Percentiles rank a stretch among this genome's conserved stretches.
Evolutionary conservation across 805 yeast species (phyloP).

Genomic region (Kurtzmaniella cleridarum): DNA sequence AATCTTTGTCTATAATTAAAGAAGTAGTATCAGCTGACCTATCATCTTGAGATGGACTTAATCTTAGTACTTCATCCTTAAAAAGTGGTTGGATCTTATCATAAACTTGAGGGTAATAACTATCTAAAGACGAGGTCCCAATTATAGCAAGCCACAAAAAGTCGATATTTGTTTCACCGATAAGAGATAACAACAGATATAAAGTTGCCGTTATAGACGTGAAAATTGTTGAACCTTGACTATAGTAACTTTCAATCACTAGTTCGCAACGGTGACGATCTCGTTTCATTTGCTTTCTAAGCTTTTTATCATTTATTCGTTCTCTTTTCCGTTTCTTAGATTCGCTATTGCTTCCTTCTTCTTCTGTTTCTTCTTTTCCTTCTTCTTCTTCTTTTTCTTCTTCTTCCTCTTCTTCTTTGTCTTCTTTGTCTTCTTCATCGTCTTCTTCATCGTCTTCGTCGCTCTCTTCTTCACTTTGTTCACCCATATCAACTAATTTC

Average conservation of each 20-base stretch:
- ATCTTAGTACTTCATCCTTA: slow-evolving; percentile 76
- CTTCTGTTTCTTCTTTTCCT: slow-evolving; percentile 15
- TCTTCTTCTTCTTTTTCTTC: slow-evolving; percentile 12
- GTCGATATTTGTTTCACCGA: slow-evolving; percentile 74
- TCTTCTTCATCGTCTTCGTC: slow-evolving; percentile 23
- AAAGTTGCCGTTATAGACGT: slow-evolving; percentile 75
- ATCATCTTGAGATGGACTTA: slow-evolving; percentile 36
- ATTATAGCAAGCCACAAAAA: slow-evolving; percentile 81
- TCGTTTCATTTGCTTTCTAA: slow-evolving; percentile 34
- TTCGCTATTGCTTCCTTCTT: slow-evolving; percentile 15
- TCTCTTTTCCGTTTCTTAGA: slow-evolving; percentile 17
- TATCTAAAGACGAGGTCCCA: slow-evolving; percentile 80
- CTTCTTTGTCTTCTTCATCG: slow-evolving; percentile 25
- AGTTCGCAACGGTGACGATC: slow-evolving; percentile 46
- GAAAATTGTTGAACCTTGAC: slow-evolving; percentile 72
- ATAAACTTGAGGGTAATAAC: slow-evolving; percentile 69
- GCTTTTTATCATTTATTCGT: slow-evolving; percentile 23
- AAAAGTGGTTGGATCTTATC: slow-evolving; percentile 65
- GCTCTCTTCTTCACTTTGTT: slow-evolving; percentile 32
- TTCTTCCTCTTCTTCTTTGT: slow-evolving; percentile 25
- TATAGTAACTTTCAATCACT: slow-evolving; percentile 67
- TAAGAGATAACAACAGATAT: slow-evolving; percentile 70
- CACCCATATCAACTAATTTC: slow-evolving; percentile 38
- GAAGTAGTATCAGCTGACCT: slow-evolving; percentile 38
- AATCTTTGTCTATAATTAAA: slow-evolving; percentile 73